Conservation (phyloP, 148 eudicot species). For the Selenicereus undatus region DNA sequence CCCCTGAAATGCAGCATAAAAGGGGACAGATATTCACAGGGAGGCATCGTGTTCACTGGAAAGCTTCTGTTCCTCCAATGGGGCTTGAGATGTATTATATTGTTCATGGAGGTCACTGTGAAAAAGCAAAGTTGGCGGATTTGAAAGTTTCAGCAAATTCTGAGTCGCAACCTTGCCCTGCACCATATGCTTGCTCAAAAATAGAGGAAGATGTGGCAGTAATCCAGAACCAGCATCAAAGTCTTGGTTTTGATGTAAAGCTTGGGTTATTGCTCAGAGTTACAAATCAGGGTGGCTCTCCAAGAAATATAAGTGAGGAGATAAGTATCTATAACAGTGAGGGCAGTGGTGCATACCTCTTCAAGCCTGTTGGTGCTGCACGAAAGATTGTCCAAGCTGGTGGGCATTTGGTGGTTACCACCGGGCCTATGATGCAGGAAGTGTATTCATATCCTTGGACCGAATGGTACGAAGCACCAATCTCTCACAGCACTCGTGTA, state of each 20-base stretch:
- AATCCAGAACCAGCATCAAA: conserved; percentile 57
- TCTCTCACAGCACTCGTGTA: conserved; percentile 84
- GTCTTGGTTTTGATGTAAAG: conserved; percentile 55
- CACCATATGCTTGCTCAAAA: conserved; percentile 67
- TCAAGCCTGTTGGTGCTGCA: conserved; percentile 83
- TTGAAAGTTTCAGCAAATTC: conserved; percentile 45
- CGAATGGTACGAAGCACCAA: conserved; percentile 57
- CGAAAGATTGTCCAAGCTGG: conserved; percentile 46
- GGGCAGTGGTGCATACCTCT: conserved; percentile 91
- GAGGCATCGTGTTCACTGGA: conserved; percentile 87
- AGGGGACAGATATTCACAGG: conserved; percentile 59
- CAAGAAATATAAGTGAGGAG: conserved; percentile 60
- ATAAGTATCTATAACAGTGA: conserved; percentile 73
- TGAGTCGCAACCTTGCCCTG: conserved; percentile 51
- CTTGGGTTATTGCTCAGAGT: conserved; percentile 67
- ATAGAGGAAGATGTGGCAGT: conserved; percentile 47
- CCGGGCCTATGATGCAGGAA: conserved; percentile 81
- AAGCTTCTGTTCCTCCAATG: conserved; percentile 79
- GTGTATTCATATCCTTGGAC: conserved; percentile 78
- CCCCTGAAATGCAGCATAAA: conserved; percentile 84
- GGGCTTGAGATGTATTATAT: conserved; percentile 86
- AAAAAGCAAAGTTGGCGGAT: conserved; percentile 63
- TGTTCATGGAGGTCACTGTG: conserved; percentile 71
- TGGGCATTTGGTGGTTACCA: conserved; percentile 57
- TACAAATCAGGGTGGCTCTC: conserved; percentile 46